Base-by-base conservation (phyloP, 2,329 filamentous ascomycete genomes). In the Penicillium brasilianum region DNA sequence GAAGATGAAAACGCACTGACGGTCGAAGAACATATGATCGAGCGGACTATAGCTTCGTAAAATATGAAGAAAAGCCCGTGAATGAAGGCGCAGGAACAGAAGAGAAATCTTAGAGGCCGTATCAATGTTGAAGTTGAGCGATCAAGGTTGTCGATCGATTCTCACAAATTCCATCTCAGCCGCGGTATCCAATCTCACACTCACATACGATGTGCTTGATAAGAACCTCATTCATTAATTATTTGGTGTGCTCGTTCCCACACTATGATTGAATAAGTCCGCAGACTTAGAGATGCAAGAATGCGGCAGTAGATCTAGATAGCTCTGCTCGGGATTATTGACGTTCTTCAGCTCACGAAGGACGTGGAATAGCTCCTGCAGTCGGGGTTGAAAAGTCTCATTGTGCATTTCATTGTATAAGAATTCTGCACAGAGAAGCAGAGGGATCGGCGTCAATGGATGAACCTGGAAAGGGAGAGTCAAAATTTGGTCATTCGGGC, bases 401-500 rank as follows among this genome's bases (percentile, higher is more conserved):
- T 55, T 58, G 14, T 63, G 37, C 30, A 53, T 54, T n/a, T 59
- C 53, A 22, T 37, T 41, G 32, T 66, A 69, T 3, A 70, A 54
- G 36, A 68, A 71, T 37, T 71, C 68, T 4, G 64, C 67, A 28
- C 64, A 65, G 14, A 69, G 55, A 30, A 67, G 67, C 14, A 71
- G 30, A 4, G 68, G 67, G 3, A 71, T 65, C 3, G 68, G 68
- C 54, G 59, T 70, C 11, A 70, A 58, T 0, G 68, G 68, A 49
- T 70, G 66, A 30, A 67, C 46, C 68, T 70, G 44, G 6, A 46
- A 7, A 11, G 32, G 11, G 20, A 18, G 20, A 4, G 10, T 49
- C 36, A 46, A 22, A 9, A 8, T 18, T 3, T 6, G 3, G 11
- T 25, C 25, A 16, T 25, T 8, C 6, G 8, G 4, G 9, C 22